These are phyloP conservation scores for Suillus paluster DNA, from an alignment of 768 basidiomycete genomes.

Conservation along the genomic window DNA sequence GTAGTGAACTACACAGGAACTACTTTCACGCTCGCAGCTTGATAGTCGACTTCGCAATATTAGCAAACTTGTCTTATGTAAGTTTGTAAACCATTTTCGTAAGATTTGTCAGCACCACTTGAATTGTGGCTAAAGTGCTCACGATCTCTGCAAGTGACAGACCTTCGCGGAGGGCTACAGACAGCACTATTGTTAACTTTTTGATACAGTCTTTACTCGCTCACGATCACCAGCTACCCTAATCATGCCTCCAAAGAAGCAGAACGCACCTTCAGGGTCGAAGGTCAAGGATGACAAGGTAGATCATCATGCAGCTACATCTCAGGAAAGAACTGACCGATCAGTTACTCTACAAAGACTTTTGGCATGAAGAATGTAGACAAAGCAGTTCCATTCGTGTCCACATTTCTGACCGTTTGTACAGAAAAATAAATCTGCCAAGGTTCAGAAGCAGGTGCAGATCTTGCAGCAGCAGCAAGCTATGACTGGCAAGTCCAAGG, in stretches of 20 bases:
- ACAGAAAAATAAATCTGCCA: conserved; percentile 94
- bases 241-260: conserved; percentile 83
- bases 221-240: neutral
- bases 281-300: conserved; percentile 88
- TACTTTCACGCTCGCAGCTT: too few relatives aligned
- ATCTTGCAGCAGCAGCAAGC: conserved; percentile 79
- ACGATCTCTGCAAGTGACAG: conserved; percentile 5
- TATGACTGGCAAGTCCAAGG: conserved; percentile 78
- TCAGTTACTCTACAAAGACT: conserved; percentile 54
- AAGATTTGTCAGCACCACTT: conserved; percentile 1
- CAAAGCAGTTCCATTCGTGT: conserved; percentile 17
- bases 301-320: conserved; percentile 23
- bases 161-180: conserved; percentile 1
- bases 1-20: too few relatives aligned
- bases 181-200: conserved; percentile 12
- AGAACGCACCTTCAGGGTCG: conserved; percentile 56
- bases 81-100: conserved; percentile 2
- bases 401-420: conserved; percentile 9
- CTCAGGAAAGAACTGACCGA: conserved; percentile 31
- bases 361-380: conserved; percentile 89
- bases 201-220: conserved; percentile 1
- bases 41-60: too few relatives aligned
- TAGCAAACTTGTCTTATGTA: too few relatives aligned
- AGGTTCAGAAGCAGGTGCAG: conserved; percentile 86
- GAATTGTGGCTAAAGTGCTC: neutral